These are phyloP conservation scores for Mycena sp. DNA, from an alignment of 1,284 basidiomycete species.

Conservation along the genomic window DNA sequence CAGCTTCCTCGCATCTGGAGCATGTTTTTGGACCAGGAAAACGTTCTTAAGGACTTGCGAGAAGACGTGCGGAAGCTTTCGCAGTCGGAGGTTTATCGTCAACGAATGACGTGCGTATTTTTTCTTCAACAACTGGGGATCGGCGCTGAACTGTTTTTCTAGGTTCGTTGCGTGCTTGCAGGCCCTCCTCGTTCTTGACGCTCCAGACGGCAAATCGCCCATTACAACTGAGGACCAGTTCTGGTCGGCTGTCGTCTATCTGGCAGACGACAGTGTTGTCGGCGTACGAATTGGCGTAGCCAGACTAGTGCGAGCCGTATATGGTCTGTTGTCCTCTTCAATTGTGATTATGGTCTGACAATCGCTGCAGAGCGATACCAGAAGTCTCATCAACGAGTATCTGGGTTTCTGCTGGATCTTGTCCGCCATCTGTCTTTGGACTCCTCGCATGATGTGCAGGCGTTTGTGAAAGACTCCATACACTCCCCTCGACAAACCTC, in stretches of 20 bases:
- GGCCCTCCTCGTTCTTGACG: slow-evolving; percentile 60
- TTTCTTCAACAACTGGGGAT: slow-evolving; percentile 20
- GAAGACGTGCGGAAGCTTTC: slow-evolving; percentile 66
- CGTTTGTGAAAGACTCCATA: slow-evolving; percentile 41
- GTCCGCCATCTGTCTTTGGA: slow-evolving; percentile 56
- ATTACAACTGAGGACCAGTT: slow-evolving; percentile 65
- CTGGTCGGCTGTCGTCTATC: slow-evolving; percentile 63
- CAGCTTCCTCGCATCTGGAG: slow-evolving; percentile 66
- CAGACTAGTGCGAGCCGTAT: slow-evolving; percentile 60
- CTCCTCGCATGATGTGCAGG: slow-evolving; percentile 57
- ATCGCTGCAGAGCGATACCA: slow-evolving; percentile 36
- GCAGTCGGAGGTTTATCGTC: slow-evolving; percentile 65
- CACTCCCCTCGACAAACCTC: slow-evolving; percentile 6
- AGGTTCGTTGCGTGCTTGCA: slow-evolving; percentile 81
- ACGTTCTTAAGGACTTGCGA: slow-evolving; percentile 52
- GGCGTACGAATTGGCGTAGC: slow-evolving; percentile 91
- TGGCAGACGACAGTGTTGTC: slow-evolving; percentile 79
- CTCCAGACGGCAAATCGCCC: slow-evolving; percentile 45
- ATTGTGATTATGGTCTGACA: slow-evolving; percentile 16
- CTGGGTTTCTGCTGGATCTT: slow-evolving; percentile 45
- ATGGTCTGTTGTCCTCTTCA: slow-evolving; percentile 21
- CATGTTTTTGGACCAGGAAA: slow-evolving; percentile 52
- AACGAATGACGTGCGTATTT: slow-evolving; percentile 74
- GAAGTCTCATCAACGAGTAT: slow-evolving; percentile 36
- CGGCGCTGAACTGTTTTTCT: slow-evolving; percentile 7